Conservation (phyloP, 768 basidiomycete species). For the Coprinopsis cinerea region DNA sequence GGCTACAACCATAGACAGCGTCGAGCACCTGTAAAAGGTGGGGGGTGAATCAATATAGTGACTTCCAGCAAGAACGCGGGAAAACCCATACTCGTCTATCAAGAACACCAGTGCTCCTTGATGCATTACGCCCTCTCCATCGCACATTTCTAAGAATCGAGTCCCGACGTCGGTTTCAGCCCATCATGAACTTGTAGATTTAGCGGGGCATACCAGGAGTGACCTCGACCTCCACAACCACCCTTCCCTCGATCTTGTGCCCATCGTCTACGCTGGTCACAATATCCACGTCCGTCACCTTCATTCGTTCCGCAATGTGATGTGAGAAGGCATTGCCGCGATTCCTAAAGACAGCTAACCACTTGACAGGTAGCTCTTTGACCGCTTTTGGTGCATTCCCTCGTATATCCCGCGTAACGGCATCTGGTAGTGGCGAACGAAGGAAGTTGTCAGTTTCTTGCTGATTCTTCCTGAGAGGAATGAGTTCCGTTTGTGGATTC, state of each 20-base stretch:
- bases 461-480: not conserved
- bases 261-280: conserved; percentile 30
- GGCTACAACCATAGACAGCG: conserved; percentile 31
- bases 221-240: conserved; percentile 38
- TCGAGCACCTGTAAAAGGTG: conserved; percentile 32
- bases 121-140: conserved; percentile 29
- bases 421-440: conserved; percentile 17
- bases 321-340: conserved; percentile 26
- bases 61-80: not conserved
- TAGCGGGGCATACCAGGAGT: conserved; percentile 30
- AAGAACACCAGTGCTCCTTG: conserved; percentile 37
- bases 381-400: conserved; percentile 32
- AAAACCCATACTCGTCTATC: conserved; percentile 39
- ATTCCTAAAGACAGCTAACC: conserved; percentile 28
- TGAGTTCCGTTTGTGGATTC: not conserved
- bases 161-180: not conserved
- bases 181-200: not conserved
- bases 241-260: conserved; percentile 27
- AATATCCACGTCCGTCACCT: conserved; percentile 36
- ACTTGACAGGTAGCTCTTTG: conserved; percentile 33
- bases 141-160: conserved; percentile 50
- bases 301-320: conserved; percentile 21
- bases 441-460: conserved; percentile 14
- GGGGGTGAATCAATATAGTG: not conserved
- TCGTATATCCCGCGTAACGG: conserved; percentile 20